Conservation (phyloP, 2,329 filamentous ascomycete genomes). For the Ophiocordyceps unilateralis region DNA sequence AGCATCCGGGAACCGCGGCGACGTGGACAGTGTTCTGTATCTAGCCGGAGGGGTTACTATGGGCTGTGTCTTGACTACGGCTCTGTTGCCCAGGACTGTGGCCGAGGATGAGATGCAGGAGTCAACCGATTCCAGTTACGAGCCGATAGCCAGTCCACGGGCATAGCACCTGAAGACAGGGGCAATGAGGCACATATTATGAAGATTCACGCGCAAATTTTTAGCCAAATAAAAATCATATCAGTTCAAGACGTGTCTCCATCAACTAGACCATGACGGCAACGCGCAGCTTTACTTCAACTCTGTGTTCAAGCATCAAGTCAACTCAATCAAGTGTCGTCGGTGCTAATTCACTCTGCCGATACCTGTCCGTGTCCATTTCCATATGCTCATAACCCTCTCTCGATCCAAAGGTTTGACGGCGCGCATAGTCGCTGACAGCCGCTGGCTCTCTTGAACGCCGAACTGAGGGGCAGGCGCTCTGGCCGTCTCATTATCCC, state of each 20-base stretch:
- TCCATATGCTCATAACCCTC: neutral
- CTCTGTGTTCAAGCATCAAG: too few relatives aligned
- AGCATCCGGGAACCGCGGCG: slow-evolving; percentile 13
- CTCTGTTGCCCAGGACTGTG: slow-evolving; percentile 18
- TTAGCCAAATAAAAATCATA: too few relatives aligned
- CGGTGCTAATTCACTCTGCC: neutral
- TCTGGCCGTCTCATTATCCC: neutral
- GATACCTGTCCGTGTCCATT: too few relatives aligned
- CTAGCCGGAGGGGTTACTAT: slow-evolving; percentile 36
- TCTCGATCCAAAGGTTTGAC: neutral
- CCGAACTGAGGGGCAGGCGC: neutral
- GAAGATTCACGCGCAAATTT: too few relatives aligned
- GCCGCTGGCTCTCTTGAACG: neutral
- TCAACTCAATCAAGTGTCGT: too few relatives aligned
- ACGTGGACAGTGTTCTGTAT: slow-evolving; percentile 34
- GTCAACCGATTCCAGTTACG: neutral
- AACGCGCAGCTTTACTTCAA: too few relatives aligned
- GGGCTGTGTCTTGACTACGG: slow-evolving; percentile 32
- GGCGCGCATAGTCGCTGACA: neutral
- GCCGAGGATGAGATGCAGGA: neutral
- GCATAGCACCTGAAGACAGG: too few relatives aligned
- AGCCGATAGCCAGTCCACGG: neutral
- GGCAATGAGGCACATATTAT: too few relatives aligned
- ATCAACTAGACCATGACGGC: too few relatives aligned
- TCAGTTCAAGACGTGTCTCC: too few relatives aligned